Evolutionary conservation across 192 early-diverging fungal species (phyloP).

Genomic region (Linnemannia hyalina): DNA sequence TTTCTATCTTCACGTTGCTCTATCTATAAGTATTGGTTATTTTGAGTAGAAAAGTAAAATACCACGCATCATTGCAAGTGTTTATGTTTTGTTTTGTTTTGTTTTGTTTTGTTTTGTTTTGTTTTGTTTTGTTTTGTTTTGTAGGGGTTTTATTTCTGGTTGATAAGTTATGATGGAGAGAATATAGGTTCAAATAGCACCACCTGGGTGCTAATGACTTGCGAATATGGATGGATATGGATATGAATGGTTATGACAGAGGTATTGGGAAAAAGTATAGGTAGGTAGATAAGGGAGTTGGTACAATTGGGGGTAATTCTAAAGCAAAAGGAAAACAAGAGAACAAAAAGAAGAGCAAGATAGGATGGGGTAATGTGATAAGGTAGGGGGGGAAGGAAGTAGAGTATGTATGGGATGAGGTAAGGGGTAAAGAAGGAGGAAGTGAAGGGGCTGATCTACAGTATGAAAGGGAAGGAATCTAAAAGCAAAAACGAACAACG

Average conservation of each 20-base stretch:
- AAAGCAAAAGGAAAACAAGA: no score
- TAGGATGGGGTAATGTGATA: not conserved
- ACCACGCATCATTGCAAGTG: no score
- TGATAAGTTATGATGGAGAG: not conserved
- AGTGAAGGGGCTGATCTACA: not conserved
- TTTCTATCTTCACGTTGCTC: no score
- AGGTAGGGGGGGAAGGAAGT: no score
- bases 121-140: not conserved
- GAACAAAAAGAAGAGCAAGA: not conserved
- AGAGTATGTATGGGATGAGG: no score
- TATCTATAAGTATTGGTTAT: not conserved
- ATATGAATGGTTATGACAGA: not conserved
- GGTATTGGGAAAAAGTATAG: not conserved
- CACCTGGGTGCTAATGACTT: not conserved
- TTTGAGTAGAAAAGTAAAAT: not conserved
- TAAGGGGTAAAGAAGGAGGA: not conserved
- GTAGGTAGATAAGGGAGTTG: not conserved
- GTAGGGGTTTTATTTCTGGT: not conserved
- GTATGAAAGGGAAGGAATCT: not conserved
- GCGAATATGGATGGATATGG: not conserved
- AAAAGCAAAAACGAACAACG: no score
- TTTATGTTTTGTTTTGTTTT: not conserved
- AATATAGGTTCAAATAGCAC: not conserved
- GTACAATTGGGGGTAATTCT: not conserved
- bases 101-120: no score